Conservation (phyloP, 331 rosid genomes). For the Acacia concinna region DNA sequence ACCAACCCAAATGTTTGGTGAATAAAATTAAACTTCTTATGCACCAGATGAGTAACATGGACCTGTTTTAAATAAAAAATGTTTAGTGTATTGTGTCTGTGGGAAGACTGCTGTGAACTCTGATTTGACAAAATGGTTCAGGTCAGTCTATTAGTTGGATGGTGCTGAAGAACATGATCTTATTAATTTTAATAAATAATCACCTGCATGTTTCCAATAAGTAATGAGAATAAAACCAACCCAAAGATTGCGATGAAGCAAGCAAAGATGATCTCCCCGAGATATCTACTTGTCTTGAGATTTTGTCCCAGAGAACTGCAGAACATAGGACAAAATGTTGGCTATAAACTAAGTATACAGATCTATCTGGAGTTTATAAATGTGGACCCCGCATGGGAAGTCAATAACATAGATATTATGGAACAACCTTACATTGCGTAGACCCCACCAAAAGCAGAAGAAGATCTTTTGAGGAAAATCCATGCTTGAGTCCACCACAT, state of each 20-base stretch:
- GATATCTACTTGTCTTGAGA: slow-evolving; percentile 63
- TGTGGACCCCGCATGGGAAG: slow-evolving; percentile 10
- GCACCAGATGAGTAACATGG: background rate
- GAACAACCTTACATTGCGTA: slow-evolving; percentile 75
- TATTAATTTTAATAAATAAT: slow-evolving; percentile 15
- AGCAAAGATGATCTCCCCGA: slow-evolving; percentile 64
- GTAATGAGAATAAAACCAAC: slow-evolving; percentile 68
- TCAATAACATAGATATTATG: background rate
- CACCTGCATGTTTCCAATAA: slow-evolving; percentile 96
- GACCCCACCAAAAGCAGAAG: slow-evolving; percentile 98
- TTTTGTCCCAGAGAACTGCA: slow-evolving; percentile 83
- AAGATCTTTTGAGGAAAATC: slow-evolving; percentile 60
- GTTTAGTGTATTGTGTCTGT: background rate
- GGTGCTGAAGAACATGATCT: background rate
- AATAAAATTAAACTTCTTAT: background rate
- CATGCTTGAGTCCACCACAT: slow-evolving; percentile 39
- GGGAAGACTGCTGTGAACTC: background rate
- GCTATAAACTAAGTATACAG: slow-evolving; percentile 25
- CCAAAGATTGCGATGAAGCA: slow-evolving; percentile 63
- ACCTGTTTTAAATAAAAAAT: background rate
- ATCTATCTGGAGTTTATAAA: background rate
- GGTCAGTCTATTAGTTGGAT: background rate
- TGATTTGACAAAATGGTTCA: background rate
- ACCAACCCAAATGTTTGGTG: background rate
- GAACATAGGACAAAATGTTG: slow-evolving; percentile 5